These are phyloP conservation scores for Kurtzmaniella quercitrusa DNA, from an alignment of 1,139 yeast genomes.

Conservation along the genomic window DNA sequence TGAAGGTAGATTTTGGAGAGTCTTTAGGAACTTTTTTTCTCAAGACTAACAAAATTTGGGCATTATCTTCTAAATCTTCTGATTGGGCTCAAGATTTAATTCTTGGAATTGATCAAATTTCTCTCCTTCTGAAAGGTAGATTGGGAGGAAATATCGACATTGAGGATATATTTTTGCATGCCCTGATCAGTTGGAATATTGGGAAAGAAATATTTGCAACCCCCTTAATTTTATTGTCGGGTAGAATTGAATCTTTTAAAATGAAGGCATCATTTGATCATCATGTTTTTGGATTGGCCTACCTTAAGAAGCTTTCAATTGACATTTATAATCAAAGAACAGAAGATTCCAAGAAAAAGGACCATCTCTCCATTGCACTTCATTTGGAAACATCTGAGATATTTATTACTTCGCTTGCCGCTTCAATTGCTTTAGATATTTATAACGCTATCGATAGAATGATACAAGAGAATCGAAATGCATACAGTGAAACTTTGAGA, in stretches of 20 bases:
- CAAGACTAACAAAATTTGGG: conserved; percentile 59
- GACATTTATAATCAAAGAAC: conserved; percentile 69
- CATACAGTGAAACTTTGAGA: conserved; percentile 68
- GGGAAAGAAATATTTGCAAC: conserved; percentile 43
- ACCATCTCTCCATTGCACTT: conserved; percentile 57
- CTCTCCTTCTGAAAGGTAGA: conserved; percentile 65
- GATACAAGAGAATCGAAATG: conserved; percentile 64
- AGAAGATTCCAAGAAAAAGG: conserved; percentile 37
- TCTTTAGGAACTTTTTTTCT: conserved; percentile 67
- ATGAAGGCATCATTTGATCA: conserved; percentile 73
- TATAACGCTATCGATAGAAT: conserved; percentile 67
- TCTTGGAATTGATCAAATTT: conserved; percentile 53
- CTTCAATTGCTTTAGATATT: conserved; percentile 77
- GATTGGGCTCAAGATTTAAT: conserved; percentile 73
- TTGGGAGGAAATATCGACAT: conserved; percentile 65
- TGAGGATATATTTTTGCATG: conserved; percentile 48
- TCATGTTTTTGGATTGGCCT: conserved; percentile 72
- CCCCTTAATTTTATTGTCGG: conserved; percentile 65
- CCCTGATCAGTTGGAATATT: conserved; percentile 69
- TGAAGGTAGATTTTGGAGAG: conserved; percentile 76
- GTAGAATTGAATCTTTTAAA: conserved; percentile 53
- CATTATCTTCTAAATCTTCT: conserved; percentile 60
- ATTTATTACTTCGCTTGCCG: conserved; percentile 77
- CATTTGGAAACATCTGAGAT: conserved; percentile 55
- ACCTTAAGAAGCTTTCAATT: conserved; percentile 45